phyloP scores from a whole-genome alignment of 305 asterid genomes.

The Stenogyne calaminthoides region DNA sequence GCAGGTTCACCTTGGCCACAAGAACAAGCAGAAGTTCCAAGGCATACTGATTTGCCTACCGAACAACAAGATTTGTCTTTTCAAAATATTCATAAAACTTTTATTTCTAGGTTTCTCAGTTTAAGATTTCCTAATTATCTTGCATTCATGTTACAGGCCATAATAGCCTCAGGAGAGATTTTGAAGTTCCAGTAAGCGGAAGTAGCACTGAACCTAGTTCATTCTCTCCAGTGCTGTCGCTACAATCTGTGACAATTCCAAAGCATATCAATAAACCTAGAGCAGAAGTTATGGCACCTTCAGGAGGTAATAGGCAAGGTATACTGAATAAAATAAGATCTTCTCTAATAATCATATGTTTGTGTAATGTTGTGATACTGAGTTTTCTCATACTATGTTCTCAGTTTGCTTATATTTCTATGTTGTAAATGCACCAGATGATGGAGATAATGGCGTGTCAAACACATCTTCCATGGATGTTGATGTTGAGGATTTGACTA shows the following conservation, averaged over 20 bases:
- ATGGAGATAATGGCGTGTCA: constrained; percentile 34
- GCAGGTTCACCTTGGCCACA: constrained; percentile 30
- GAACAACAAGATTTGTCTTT: constrained; percentile 36
- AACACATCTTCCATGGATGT: constrained; percentile 39
- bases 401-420: constrained; percentile 10
- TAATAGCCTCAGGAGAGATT: constrained; percentile 36
- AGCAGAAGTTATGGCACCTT: constrained; percentile 24
- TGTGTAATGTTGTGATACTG: background rate
- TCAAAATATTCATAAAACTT: background rate
- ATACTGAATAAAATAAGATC: constrained; percentile 2
- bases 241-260: constrained; percentile 26
- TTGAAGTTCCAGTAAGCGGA: constrained; percentile 35
- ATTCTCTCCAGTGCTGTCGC: constrained; percentile 30
- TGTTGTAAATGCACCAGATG: constrained; percentile 14
- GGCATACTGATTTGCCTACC: constrained; percentile 33
- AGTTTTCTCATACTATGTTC: background rate
- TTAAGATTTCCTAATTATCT: constrained; percentile 18
- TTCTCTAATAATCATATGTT: background rate
- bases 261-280: constrained; percentile 27
- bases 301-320: constrained; percentile 34
- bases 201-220: constrained; percentile 35
- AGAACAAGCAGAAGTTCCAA: constrained; percentile 29
- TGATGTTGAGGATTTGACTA: constrained; percentile 46
- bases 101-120: background rate
- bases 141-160: constrained; percentile 40